Percentiles rank a stretch among this genome's conserved stretches.
Evolutionary conservation across 148 eudicot genomes (phyloP).

Genomic region (Heliamphora exappendiculata): DNA sequence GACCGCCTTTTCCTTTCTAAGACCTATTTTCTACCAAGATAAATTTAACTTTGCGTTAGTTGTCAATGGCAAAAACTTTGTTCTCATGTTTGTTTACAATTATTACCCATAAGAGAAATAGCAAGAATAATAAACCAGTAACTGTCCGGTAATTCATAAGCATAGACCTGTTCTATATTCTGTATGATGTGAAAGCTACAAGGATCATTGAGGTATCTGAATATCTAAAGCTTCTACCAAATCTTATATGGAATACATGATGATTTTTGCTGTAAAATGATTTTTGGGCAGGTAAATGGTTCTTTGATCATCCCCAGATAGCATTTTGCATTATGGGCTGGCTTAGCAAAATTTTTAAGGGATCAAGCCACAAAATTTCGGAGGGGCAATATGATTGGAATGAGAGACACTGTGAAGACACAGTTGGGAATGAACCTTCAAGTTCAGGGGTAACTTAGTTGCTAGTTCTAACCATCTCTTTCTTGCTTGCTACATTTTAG

Average conservation of each 20-base stretch:
- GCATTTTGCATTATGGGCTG: constrained; percentile 48
- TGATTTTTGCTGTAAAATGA: background rate
- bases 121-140: background rate
- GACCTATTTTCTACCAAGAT: background rate
- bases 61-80: background rate
- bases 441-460: too few species aligned
- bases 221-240: background rate
- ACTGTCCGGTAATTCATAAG: background rate
- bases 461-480: too few species aligned
- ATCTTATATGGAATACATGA: background rate
- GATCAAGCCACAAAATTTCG: constrained; percentile 48
- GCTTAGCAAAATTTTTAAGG: constrained; percentile 71
- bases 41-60: too few species aligned
- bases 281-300: constrained; percentile 24
- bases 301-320: constrained; percentile 22
- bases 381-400: too few species aligned
- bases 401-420: too few species aligned
- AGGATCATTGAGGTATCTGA: background rate
- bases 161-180: background rate
- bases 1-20: background rate
- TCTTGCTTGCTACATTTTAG: background rate
- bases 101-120: background rate
- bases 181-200: background rate
- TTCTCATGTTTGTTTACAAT: background rate
- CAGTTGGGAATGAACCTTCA: too few species aligned